These are phyloP conservation scores for Termitomyces sp. DNA, from an alignment of 768 basidiomycete species.

Conservation along the genomic window DNA sequence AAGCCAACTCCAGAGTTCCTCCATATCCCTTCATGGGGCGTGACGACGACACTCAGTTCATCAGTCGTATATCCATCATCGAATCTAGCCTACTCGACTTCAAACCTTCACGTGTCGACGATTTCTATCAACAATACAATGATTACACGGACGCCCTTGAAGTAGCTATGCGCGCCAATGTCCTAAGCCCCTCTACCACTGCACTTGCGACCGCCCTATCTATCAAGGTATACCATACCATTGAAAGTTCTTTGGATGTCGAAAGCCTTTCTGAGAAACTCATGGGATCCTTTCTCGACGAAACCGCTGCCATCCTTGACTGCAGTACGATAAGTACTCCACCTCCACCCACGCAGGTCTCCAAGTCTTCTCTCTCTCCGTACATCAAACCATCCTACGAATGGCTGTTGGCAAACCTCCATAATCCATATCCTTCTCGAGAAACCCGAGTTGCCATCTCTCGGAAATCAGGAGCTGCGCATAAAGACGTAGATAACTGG, in stretches of 20 bases:
- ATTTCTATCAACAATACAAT: background rate
- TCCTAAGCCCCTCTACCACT: background rate
- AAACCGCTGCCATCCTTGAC: background rate
- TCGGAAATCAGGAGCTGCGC: constrained; percentile 11
- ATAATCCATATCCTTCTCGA: constrained; percentile 46
- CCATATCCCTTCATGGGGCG: too few relatives aligned
- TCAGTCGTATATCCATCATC: too few relatives aligned
- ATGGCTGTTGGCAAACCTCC: constrained; percentile 42
- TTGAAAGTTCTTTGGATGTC: background rate
- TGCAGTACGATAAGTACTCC: background rate
- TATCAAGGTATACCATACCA: background rate
- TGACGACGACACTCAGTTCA: too few relatives aligned
- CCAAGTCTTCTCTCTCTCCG: background rate
- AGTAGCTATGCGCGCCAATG: background rate
- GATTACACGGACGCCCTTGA: background rate
- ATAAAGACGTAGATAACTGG: constrained; percentile 38
- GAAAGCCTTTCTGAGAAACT: background rate
- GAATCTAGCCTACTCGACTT: too few relatives aligned
- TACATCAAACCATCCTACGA: constrained; percentile 17
- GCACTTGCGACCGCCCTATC: background rate
- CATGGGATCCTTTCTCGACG: background rate
- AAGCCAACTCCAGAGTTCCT: too few relatives aligned
- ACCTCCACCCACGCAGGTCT: background rate
- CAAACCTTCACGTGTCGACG: too few relatives aligned
- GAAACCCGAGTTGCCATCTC: constrained; percentile 24